Evolutionary conservation across 345 rosid species (phyloP).

Genomic region (Pugionium dolabratum): DNA sequence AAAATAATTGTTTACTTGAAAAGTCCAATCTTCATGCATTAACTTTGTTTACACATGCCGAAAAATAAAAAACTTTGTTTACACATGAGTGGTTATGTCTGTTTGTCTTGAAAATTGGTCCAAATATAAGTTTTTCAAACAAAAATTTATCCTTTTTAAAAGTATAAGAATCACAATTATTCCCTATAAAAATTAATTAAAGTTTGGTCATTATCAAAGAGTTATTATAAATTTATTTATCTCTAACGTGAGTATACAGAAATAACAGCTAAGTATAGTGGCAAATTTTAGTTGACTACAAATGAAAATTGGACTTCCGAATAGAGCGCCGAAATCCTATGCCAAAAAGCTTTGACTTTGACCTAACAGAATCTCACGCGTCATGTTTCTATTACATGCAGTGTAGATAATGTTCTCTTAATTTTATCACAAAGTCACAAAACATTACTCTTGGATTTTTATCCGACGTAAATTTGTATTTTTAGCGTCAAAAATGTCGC

Average conservation of each 20-base stretch:
- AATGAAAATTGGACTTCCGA: conserved; percentile 5
- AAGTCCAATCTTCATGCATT: conserved; percentile 14
- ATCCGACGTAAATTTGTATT: too few species aligned
- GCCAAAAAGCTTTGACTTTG: not conserved
- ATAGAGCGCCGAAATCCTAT: conserved; percentile 20
- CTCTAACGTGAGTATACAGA: conserved; percentile 4
- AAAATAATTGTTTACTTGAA: conserved; percentile 9
- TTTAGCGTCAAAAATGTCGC: too few species aligned
- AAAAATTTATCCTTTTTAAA: not conserved
- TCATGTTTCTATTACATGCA: conserved; percentile 8
- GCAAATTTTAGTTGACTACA: not conserved
- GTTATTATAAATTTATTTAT: not conserved
- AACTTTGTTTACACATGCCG: not conserved
- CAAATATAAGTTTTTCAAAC: not conserved
- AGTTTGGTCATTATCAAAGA: not conserved
- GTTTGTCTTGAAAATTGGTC: conserved; percentile 1
- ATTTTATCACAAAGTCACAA: not conserved
- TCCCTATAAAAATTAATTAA: not conserved
- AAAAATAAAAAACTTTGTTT: not conserved
- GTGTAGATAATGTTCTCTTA: not conserved
- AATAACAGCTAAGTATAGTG: not conserved
- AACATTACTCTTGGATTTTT: too few species aligned
- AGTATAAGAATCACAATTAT: not conserved
- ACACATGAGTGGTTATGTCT: conserved; percentile 13
- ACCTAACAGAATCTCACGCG: conserved; percentile 4